These are phyloP conservation scores for Phytophthora sp. DNA, from an alignment of 352 stramenopile genomes.

Conservation along the genomic window DNA sequence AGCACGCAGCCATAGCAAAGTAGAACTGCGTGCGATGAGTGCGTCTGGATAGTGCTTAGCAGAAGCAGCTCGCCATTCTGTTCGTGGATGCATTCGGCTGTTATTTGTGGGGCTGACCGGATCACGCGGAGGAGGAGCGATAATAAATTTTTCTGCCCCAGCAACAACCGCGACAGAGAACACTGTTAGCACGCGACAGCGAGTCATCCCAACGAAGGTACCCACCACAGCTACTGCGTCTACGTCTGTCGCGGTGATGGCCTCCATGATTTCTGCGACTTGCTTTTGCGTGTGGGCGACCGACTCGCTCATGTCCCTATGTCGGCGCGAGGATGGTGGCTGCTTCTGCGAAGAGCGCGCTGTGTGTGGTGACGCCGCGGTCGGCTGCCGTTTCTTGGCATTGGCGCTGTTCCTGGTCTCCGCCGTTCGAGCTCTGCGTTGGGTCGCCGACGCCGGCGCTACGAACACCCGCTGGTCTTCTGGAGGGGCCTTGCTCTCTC, in stretches of 20 bases:
- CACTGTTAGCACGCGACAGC: background rate
- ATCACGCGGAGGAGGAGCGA: conserved; percentile 68
- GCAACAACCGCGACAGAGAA: background rate
- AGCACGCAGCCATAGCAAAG: conserved; percentile 80
- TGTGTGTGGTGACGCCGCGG: conserved; percentile 15
- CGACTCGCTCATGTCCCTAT: conserved; percentile 55
- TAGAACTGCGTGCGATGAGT: conserved; percentile 68
- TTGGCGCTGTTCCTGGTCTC: background rate
- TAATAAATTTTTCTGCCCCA: conserved; percentile 67
- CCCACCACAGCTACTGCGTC: conserved; percentile 59
- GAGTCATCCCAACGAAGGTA: background rate
- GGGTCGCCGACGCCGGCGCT: background rate
- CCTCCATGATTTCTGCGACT: conserved; percentile 53
- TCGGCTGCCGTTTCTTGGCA: conserved; percentile 15
- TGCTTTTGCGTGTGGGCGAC: conserved; percentile 61
- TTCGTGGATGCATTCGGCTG: conserved; percentile 67
- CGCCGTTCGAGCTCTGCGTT: conserved; percentile 18
- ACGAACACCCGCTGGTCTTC: background rate
- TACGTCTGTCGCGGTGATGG: conserved; percentile 39
- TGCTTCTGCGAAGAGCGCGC: conserved; percentile 16
- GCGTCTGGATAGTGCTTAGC: conserved; percentile 59
- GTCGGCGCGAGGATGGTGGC: conserved; percentile 24
- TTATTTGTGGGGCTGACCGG: conserved; percentile 66
- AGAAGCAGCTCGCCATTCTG: conserved; percentile 62
- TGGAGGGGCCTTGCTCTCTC: conserved; percentile 4